Evolutionary conservation across 1,284 basidiomycete genomes (phyloP).

Genomic region (Agaricales sp.): DNA sequence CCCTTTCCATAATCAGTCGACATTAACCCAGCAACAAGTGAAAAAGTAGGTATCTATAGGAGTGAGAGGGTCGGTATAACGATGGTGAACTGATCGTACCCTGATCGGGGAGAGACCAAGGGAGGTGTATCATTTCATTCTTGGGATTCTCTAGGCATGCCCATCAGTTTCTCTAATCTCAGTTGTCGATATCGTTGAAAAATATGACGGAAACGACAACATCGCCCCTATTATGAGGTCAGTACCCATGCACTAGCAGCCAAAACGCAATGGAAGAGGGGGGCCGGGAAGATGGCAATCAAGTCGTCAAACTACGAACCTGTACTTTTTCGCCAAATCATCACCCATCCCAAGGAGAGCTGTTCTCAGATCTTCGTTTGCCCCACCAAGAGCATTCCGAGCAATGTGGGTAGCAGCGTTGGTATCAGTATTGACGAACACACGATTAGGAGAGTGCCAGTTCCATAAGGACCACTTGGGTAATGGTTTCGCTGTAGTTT

Average conservation of each 20-base stretch:
- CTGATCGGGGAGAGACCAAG: too few species aligned
- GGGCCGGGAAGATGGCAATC: not conserved
- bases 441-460: slow-evolving; percentile 28
- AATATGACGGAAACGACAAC: slow-evolving; percentile 1
- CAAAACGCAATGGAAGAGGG: too few species aligned
- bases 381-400: slow-evolving; percentile 52
- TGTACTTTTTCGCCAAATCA: not conserved
- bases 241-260: too few species aligned
- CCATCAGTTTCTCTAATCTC: too few species aligned
- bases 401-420: slow-evolving; percentile 46
- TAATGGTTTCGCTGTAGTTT: slow-evolving; percentile 10
- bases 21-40: too few species aligned
- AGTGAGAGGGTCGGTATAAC: too few species aligned
- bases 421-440: slow-evolving; percentile 31
- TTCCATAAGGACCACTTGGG: slow-evolving; percentile 12
- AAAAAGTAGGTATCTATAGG: too few species aligned
- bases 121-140: too few species aligned
- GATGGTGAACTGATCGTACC: too few species aligned
- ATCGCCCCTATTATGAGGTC: not conserved
- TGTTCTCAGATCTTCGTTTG: slow-evolving; percentile 34
- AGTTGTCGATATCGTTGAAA: not conserved
- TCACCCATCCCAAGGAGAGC: slow-evolving; percentile 30
- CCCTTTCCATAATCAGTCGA: too few species aligned
- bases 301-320: not conserved
- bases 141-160: too few species aligned